A percentile compares a stretch with the other conserved stretches of the same genome.
Conservation (phyloP, 192 early-diverging fungal species). For the Powellomyces hirtus region DNA sequence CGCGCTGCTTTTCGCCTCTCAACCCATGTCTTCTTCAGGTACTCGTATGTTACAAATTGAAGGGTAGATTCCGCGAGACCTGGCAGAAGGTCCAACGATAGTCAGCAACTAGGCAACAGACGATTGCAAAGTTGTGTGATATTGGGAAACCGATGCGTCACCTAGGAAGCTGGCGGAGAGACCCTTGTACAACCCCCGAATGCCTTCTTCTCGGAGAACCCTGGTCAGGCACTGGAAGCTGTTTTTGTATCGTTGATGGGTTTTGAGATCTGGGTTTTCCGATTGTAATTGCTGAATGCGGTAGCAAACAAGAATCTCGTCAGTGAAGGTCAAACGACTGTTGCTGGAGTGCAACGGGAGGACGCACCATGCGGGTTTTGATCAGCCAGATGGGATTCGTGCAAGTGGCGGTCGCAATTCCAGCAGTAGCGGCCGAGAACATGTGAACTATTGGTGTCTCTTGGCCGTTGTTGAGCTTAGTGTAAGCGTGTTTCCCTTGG, state of each 20-base stretch:
- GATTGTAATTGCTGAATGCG: constrained; percentile 83
- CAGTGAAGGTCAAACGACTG: too few species aligned
- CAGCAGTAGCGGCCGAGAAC: constrained; percentile 71
- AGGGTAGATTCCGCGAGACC: constrained; percentile 87
- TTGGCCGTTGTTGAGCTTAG: constrained; percentile 66
- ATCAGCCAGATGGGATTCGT: constrained; percentile 98
- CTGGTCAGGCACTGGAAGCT: constrained; percentile 70
- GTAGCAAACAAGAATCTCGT: too few species aligned
- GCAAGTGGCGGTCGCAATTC: constrained; percentile 71
- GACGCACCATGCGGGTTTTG: constrained; percentile 87
- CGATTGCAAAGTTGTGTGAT: neutral
- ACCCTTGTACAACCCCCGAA: constrained; percentile 84
- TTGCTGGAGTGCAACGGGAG: too few species aligned
- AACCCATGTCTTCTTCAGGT: constrained; percentile 66
- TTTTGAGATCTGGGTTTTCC: constrained; percentile 29
- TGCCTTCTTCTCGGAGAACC: constrained; percentile 77
- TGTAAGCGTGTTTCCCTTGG: constrained; percentile 78
- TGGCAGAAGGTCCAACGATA: constrained; percentile 20
- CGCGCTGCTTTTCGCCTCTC: constrained; percentile 16
- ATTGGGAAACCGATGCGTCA: constrained; percentile 12
- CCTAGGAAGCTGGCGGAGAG: constrained; percentile 85
- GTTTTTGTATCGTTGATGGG: constrained; percentile 59
- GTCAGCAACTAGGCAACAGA: neutral
- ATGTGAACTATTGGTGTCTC: constrained; percentile 83
- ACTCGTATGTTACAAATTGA: constrained; percentile 96